Evolutionary conservation across 164 flowering plant species (phyloP).

Genomic region (Cinnamomum micranthum): DNA sequence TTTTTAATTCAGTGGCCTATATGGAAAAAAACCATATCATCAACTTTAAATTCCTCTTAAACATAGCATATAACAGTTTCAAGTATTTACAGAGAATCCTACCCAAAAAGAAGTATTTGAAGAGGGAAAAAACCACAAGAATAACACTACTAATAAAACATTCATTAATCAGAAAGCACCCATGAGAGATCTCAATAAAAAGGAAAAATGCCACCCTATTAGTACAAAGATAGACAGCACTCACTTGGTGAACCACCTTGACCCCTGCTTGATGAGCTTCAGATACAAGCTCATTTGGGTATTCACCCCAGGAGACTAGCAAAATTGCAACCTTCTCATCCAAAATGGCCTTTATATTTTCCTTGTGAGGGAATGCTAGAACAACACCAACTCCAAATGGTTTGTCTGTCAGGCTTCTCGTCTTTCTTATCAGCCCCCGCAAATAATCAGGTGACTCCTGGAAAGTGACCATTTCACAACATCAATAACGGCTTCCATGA

Average conservation of each 20-base stretch:
- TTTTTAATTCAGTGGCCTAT: too few relatives aligned
- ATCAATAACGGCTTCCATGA: constrained; percentile 3
- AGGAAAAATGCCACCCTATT: background rate
- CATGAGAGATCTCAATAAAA: background rate
- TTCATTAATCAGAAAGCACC: background rate
- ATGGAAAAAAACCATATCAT: too few relatives aligned
- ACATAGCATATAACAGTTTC: too few relatives aligned
- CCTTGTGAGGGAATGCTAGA: constrained; percentile 75
- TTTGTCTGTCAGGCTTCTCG: constrained; percentile 63
- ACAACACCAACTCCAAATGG: constrained; percentile 87
- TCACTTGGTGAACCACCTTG: constrained; percentile 81
- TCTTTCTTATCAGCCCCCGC: constrained; percentile 72
- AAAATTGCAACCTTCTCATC: constrained; percentile 76
- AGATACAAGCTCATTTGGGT: constrained; percentile 53
- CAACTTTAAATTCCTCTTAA: too few relatives aligned
- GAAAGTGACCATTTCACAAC: constrained; percentile 2
- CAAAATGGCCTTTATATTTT: constrained; percentile 63
- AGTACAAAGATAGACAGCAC: constrained; percentile 6
- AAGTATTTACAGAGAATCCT: too few relatives aligned
- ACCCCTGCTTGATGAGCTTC: constrained; percentile 81
- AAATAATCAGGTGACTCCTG: constrained; percentile 80
- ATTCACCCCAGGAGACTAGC: constrained; percentile 88
- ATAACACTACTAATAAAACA: background rate
- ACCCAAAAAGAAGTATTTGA: too few relatives aligned
- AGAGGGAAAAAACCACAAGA: background rate